Evolutionary conservation across 345 rosid genomes (phyloP), one percentile per base, ranked within the genome.

Genomic region (Camelina laxa): DNA sequence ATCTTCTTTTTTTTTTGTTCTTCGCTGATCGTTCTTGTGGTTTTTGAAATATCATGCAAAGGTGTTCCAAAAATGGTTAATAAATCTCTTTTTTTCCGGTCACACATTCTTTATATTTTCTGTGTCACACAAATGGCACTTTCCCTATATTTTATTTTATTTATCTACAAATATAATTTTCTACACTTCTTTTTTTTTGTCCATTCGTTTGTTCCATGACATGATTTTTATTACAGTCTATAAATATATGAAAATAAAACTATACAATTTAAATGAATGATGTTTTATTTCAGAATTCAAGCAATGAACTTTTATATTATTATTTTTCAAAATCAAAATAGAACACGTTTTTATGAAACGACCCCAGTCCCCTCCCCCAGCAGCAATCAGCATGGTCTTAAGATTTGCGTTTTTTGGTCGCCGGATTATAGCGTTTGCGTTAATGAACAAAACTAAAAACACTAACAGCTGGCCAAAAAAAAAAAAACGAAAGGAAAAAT

Each of bases 51-150:
- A 33, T 41, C 16, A 39, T 54, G 61, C n/a, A 67, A 31, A 61
- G 0, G 22, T 54, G 17, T 50, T 50, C 12, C 47, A 19, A 66
- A 19, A 54, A 59, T 14, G n/a, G 44, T 16, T 21, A 64, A 64
- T 51, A 11, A 45, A 44, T 51, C 64, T 44, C 12, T 17, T 51
- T 39, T 16, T 36, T 21, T 11, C 45, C 19, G 36, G 13, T 70
- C 80, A 76, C 80, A 76, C 75, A 70, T 63, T 76, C 80, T 76
- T 76, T 70, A 2, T 69, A 75, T 59, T 65, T 24, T 76, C 60
- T 76, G 80, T 13, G 72, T 48, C 80, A 76, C 80, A 64, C 75
- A 76, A 56, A 56, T 63, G 4, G 19, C 72, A 76, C 80, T 53
- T 12, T 27, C 21, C 14, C 1, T 24, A 19, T 42, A 21, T 20